Evolutionary conservation across 2,329 filamentous ascomycete genomes (phyloP).

Genomic region (Fusarium redolens): DNA sequence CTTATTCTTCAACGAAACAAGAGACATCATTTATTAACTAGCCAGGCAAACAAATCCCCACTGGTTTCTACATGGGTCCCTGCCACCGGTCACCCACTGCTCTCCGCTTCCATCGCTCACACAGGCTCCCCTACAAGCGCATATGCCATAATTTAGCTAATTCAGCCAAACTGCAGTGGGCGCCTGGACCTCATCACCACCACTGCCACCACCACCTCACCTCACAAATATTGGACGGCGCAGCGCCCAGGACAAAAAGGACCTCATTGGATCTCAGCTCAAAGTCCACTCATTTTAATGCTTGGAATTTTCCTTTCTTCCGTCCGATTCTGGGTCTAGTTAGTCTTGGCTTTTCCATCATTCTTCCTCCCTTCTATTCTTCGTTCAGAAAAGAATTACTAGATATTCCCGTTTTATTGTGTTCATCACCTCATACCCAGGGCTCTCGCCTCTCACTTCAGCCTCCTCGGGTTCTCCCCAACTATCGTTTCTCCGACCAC

Average conservation of each 20-base stretch:
- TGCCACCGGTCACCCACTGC: neutral
- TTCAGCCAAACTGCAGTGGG: conserved; percentile 28
- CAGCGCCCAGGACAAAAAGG: conserved; percentile 31
- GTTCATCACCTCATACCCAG: conserved; percentile 19
- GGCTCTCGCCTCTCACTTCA: conserved; percentile 14
- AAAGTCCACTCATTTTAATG: conserved; percentile 31
- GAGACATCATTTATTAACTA: neutral
- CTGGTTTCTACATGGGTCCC: conserved; percentile 14
- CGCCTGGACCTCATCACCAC: conserved; percentile 23
- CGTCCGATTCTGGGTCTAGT: conserved; percentile 24
- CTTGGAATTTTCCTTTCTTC: conserved; percentile 28
- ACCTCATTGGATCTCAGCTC: conserved; percentile 16
- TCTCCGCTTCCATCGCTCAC: conserved; percentile 2
- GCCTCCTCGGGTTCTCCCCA: conserved; percentile 14
- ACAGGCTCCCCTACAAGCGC: conserved; percentile 2
- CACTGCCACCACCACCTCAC: conserved; percentile 23
- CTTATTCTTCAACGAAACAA: neutral
- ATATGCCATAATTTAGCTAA: conserved; percentile 16
- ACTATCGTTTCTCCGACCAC: conserved; percentile 30
- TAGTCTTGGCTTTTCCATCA: conserved; percentile 21
- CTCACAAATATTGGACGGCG: conserved; percentile 28
- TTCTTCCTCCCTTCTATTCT: conserved; percentile 23
- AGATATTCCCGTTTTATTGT: neutral
- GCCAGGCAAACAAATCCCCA: conserved; percentile 9
- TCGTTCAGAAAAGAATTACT: neutral